Percentiles rank a stretch among this genome's conserved stretches.
These are phyloP conservation scores for Hevea brasiliensis DNA, from an alignment of 345 rosid genomes.

Conservation along the genomic window DNA sequence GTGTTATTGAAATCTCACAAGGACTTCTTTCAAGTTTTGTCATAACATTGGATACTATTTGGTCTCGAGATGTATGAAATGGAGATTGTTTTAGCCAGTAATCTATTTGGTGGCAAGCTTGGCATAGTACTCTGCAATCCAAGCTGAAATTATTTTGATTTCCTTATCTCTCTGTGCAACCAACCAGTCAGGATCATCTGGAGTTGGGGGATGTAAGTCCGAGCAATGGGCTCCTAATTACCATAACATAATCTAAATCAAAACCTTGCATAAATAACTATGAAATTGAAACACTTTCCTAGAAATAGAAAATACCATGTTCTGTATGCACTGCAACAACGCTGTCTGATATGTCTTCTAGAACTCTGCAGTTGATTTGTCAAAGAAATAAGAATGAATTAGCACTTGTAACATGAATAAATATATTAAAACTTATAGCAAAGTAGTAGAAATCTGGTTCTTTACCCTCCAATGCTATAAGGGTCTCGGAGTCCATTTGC, in stretches of 20 bases:
- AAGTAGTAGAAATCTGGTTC: neutral
- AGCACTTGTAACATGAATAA: neutral
- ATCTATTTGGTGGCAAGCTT: neutral
- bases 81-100: neutral
- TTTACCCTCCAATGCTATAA: conserved; percentile 50
- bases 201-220: conserved; percentile 22
- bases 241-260: neutral
- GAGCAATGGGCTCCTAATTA: conserved; percentile 46
- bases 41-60: too few relatives aligned
- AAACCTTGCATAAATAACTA: neutral
- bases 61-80: too few relatives aligned
- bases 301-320: conserved; percentile 14
- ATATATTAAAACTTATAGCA: too few relatives aligned
- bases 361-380: conserved; percentile 29
- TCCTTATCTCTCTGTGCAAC: conserved; percentile 36
- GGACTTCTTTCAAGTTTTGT: too few relatives aligned
- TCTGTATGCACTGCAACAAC: conserved; percentile 41
- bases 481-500: conserved; percentile 53
- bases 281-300: neutral
- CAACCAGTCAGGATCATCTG: too few relatives aligned
- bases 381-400: neutral
- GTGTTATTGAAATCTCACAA: too few relatives aligned
- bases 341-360: conserved; percentile 44
- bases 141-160: conserved; percentile 32
- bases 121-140: conserved; percentile 38